Evolutionary conservation across 495 filamentous ascomycete genomes (phyloP).

Genomic region (Trichoderma asperelloides): DNA sequence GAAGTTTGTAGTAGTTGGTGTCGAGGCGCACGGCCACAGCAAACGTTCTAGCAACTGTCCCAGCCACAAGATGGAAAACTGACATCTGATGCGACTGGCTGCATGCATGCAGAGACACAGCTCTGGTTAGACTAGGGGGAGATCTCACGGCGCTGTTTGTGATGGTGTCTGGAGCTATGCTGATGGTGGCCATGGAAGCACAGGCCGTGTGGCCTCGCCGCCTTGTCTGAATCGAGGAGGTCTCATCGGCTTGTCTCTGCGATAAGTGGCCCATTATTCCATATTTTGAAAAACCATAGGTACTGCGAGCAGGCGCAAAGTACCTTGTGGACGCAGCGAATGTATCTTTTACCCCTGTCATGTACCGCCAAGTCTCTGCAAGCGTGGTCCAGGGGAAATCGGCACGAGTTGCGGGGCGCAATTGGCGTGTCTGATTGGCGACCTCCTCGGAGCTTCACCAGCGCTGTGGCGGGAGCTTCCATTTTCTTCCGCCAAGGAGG

Average conservation of each 20-base stretch:
- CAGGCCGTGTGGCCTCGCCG: neutral
- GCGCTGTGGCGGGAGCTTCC: neutral
- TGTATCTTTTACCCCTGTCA: neutral
- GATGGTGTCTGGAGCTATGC: neutral
- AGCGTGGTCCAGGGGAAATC: conserved; percentile 7
- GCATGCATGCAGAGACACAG: neutral
- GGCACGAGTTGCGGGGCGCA: conserved; percentile 8
- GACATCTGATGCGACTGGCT: neutral
- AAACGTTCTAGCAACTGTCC: neutral
- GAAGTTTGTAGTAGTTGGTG: neutral
- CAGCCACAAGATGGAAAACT: neutral
- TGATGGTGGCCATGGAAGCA: neutral
- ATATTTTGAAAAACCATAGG: neutral
- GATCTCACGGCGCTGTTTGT: neutral
- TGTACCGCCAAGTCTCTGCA: conserved; percentile 2
- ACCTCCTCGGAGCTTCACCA: neutral
- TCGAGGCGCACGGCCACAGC: neutral
- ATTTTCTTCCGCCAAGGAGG: neutral
- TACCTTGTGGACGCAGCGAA: neutral
- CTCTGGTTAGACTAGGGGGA: neutral
- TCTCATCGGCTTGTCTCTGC: neutral
- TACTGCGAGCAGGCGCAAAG: neutral
- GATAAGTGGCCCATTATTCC: neutral
- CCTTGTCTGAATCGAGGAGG: conserved; percentile 4
- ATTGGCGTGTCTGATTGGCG: conserved; percentile 1